Percentiles rank a stretch among this genome's conserved stretches.
phyloP scores from a whole-genome alignment of 1,284 basidiomycete genomes.

The Leccinum subspadiceum region DNA sequence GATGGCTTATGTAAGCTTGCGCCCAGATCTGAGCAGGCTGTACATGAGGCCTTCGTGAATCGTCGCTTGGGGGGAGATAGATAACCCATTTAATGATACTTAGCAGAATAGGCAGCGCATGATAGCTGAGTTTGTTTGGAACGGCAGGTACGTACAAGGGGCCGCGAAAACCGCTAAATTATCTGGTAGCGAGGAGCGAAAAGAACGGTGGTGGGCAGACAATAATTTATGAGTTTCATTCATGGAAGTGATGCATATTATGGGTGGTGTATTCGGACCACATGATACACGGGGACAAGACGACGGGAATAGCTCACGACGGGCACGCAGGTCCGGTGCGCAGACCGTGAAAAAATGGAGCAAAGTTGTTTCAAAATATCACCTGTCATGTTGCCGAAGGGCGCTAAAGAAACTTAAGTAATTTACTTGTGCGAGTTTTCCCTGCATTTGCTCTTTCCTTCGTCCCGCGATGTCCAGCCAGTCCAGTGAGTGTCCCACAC shows the following conservation, averaged over 20 bases:
- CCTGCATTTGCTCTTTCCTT: background rate
- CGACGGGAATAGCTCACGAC: background rate
- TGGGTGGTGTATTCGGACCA: background rate
- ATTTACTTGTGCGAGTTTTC: background rate
- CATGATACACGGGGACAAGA: background rate
- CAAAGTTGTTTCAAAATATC: background rate
- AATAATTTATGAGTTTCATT: background rate
- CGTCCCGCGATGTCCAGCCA: background rate
- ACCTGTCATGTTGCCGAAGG: background rate
- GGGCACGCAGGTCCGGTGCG: background rate
- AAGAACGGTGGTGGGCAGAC: background rate
- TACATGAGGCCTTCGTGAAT: background rate
- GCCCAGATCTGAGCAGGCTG: background rate
- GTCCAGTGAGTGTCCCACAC: background rate
- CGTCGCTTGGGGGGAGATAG: background rate
- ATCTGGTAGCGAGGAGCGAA: background rate
- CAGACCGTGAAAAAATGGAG: background rate
- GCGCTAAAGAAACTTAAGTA: background rate
- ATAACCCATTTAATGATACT: background rate
- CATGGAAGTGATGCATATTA: too few relatives aligned
- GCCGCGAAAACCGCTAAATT: background rate
- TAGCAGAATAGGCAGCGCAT: background rate
- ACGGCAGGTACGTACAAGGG: background rate
- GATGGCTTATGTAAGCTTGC: background rate
- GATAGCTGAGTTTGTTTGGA: background rate